Evolutionary conservation across 2,329 filamentous ascomycete species (phyloP), one percentile per base, ranked within the genome.

Genomic region (Zarea fungicola): DNA sequence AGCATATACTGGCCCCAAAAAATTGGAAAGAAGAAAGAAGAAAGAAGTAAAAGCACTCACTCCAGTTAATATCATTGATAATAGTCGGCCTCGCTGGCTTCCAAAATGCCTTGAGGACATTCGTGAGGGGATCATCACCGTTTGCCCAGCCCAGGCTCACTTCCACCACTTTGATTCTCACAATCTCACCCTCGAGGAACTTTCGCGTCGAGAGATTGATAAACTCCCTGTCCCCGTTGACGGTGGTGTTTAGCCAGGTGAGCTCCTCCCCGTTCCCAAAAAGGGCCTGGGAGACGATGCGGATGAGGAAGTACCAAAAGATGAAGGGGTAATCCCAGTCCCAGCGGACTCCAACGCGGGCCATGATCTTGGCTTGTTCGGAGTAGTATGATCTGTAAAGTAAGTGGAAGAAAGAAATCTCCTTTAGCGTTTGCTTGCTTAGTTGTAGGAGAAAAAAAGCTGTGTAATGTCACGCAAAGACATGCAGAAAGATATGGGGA

Each of bases 281-380:
- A 11, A 45, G 23, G 3, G 32, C 42, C 10, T 28, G 3, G 5
- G 32, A 36, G 10, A 32, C 23, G 42, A 45, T 45, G 21, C 42
- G 42, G 14, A n/a, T 16, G 42, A 45, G 32, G 22, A 45, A 45
- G 22, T 36, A 23, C 42, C 42, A 45, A 18, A 21, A 37, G 32
- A 29, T 4, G n/a, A 45, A 45, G 22, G 42, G 42, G 16, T 9
- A 22, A 5, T 45, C 10, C 16, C 11, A 37, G 42, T 29, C 22
- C 29, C 23, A 45, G 4, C 22, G 22, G 14, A 45, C 13, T 4
- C 32, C 16, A 2, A 23, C 42, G 11, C 23, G 8, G n/a, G 23
- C 23, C 19, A 37, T 5, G 3, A 45, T 37, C n/a, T n/a, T 22
- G 22, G 23, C n/a, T 22, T 45, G 42, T 19, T 45, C 42, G 1